These are phyloP conservation scores for Dendrocalamus sinicus DNA, from an alignment of 176 grass and related monocot species.

Conservation along the genomic window DNA sequence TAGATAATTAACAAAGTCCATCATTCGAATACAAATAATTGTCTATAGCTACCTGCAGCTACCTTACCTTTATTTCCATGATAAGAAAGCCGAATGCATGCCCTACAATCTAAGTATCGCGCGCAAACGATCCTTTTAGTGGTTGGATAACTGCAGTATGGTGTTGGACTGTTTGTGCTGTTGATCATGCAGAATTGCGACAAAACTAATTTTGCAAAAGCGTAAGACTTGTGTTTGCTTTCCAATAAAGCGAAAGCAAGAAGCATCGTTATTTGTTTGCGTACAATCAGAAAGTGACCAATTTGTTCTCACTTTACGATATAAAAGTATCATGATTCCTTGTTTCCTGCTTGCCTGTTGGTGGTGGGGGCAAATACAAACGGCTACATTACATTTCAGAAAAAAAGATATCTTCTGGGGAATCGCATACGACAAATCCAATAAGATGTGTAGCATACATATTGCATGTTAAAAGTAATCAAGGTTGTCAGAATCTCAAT, in stretches of 20 bases:
- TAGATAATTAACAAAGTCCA: too few relatives aligned
- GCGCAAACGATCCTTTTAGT: neutral
- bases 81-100: neutral
- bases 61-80: neutral
- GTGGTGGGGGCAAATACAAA: neutral
- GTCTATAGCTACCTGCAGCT: too few relatives aligned
- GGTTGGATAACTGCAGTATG: neutral
- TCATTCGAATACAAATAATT: too few relatives aligned
- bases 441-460: neutral
- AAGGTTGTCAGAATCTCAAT: neutral
- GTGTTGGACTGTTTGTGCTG: neutral
- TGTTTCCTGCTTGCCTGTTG: conserved; percentile 40
- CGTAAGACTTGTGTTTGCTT: neutral
- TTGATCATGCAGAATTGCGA: neutral
- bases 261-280: neutral
- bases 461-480: neutral
- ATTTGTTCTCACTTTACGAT: conserved; percentile 22
- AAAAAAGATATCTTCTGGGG: neutral
- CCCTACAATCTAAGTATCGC: too few relatives aligned
- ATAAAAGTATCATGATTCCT: neutral
- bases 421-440: neutral
- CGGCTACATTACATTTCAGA: neutral
- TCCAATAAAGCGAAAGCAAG: neutral
- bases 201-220: neutral
- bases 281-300: conserved; percentile 14